phyloP scores from a whole-genome alignment of 1,139 yeast species.

The Blastobotrys malaysiensis region DNA sequence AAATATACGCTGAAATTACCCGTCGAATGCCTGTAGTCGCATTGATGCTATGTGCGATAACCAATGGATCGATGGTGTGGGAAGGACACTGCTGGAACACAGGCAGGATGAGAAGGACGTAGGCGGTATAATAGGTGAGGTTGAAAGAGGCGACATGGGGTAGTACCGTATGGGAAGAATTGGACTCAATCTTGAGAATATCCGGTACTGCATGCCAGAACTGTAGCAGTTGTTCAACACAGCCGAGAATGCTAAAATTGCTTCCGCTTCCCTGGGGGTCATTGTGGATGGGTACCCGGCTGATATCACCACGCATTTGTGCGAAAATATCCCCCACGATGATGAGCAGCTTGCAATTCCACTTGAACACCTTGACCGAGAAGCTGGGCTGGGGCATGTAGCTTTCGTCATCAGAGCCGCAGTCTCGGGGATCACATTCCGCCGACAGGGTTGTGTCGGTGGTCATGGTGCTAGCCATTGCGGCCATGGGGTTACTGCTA shows the following conservation, averaged over 20 bases:
- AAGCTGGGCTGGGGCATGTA: neutral
- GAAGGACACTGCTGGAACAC: slow-evolving; percentile 6
- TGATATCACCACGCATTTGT: slow-evolving; percentile 5
- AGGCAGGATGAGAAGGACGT: slow-evolving; percentile 4
- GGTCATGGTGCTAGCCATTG: neutral
- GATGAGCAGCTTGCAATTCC: slow-evolving; percentile 6
- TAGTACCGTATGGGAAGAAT: neutral
- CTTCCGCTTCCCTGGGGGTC: neutral
- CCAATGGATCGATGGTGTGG: neutral
- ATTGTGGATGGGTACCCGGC: neutral
- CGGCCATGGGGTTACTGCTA: neutral
- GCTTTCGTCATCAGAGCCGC: neutral
- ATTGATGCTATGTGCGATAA: slow-evolving; percentile 3
- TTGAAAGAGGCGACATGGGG: slow-evolving; percentile 8
- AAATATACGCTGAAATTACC: slow-evolving; percentile 1
- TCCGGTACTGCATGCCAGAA: slow-evolving; percentile 5
- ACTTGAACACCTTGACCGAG: slow-evolving; percentile 4
- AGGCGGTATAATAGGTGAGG: slow-evolving; percentile 6
- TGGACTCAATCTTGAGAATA: neutral
- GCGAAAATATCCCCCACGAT: neutral
- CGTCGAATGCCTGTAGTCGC: neutral
- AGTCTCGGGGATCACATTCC: neutral
- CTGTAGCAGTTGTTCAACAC: slow-evolving; percentile 4
- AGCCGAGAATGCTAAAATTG: neutral
- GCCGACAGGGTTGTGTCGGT: neutral